phyloP scores from a whole-genome alignment of 2,329 filamentous ascomycete species.

The Colletotrichum sp. region DNA sequence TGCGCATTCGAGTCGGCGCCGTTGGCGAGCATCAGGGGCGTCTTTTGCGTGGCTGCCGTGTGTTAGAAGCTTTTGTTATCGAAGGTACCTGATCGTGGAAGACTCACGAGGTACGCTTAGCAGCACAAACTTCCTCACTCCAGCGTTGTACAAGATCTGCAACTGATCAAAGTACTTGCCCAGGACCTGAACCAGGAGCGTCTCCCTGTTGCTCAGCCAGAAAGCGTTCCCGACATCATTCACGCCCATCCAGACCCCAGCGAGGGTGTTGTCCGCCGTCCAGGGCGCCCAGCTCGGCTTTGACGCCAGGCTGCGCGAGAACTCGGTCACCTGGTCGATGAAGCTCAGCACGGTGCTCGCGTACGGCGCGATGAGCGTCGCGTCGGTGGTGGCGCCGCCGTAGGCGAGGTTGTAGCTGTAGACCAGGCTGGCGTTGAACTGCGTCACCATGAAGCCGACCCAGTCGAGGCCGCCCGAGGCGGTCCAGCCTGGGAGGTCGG shows the following conservation, averaged over 20 bases:
- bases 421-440: conserved; percentile 44
- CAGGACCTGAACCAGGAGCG: conserved; percentile 41
- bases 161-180: conserved; percentile 46
- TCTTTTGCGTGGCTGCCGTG: conserved; percentile 46
- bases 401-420: conserved; percentile 56
- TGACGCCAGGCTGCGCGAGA: conserved; percentile 34
- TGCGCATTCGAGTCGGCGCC: conserved; percentile 26
- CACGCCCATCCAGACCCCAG: conserved; percentile 59
- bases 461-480: conserved; percentile 52
- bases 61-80: no score
- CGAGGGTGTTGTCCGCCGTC: conserved; percentile 47
- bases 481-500: conserved; percentile 54
- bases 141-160: conserved; percentile 46
- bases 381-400: conserved; percentile 55
- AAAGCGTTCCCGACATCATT: conserved; percentile 60
- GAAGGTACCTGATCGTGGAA: no score
- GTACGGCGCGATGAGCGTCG: conserved; percentile 53
- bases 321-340: conserved; percentile 55
- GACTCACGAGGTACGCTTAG: conserved; percentile 49
- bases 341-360: conserved; percentile 51
- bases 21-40: conserved; percentile 36
- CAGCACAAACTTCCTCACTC: conserved; percentile 52
- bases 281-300: conserved; percentile 41
- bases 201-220: conserved; percentile 30
- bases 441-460: conserved; percentile 48